A percentile compares a stretch with the other conserved stretches of the same genome.
Evolutionary conservation across 1,284 basidiomycete species (phyloP).

Genomic region (Ustilago hordei): DNA sequence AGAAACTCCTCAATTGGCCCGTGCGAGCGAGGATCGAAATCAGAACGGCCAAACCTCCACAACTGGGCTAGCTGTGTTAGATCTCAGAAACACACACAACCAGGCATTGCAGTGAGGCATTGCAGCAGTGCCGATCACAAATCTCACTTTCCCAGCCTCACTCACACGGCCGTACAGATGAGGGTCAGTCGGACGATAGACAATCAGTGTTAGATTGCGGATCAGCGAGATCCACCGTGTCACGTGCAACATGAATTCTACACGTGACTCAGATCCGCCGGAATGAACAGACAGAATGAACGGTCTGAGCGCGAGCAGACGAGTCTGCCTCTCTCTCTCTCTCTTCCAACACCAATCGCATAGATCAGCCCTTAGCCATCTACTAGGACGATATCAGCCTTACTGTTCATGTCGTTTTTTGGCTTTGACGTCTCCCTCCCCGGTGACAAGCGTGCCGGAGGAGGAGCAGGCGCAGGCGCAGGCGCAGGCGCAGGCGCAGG

Average conservation of each 20-base stretch:
- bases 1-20: slow-evolving; percentile 7
- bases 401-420: slow-evolving; percentile 66
- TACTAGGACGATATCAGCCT: background rate
- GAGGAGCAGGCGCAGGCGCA: background rate
- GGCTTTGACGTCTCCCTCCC: slow-evolving; percentile 68
- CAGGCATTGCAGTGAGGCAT: background rate
- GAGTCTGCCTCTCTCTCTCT: background rate
- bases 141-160: background rate
- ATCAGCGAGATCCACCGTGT: too few relatives aligned
- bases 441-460: slow-evolving; percentile 36
- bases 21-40: background rate
- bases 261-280: slow-evolving; percentile 19
- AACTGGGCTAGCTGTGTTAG: background rate
- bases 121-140: slow-evolving; percentile 11
- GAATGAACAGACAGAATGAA: background rate
- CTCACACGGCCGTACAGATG: too few relatives aligned
- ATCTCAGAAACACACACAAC: background rate
- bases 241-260: background rate
- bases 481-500: background rate
- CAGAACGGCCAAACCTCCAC: slow-evolving; percentile 8
- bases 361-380: background rate
- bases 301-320: slow-evolving; percentile 18
- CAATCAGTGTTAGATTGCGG: too few relatives aligned
- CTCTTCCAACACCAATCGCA: background rate
- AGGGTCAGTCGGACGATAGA: too few relatives aligned